Conservation (phyloP, 768 basidiomycete species). For the Phaeolepiota aurea region DNA sequence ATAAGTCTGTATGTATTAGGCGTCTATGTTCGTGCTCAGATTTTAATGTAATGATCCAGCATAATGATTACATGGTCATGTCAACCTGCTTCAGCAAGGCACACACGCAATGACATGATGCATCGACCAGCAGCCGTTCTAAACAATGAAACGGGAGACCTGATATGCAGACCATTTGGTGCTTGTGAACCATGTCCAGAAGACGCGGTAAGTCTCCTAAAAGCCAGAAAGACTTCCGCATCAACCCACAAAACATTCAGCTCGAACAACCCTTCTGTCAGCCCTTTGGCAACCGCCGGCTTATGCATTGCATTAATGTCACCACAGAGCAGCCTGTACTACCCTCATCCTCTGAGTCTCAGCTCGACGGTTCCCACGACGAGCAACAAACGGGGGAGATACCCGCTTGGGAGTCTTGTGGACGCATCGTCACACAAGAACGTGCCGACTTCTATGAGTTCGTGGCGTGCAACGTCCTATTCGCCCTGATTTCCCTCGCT, state of each 20-base stretch:
- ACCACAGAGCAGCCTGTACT: constrained; percentile 14
- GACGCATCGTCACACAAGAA: constrained; percentile 73
- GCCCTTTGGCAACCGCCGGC: constrained; percentile 90
- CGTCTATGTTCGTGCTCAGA: background rate
- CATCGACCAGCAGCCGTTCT: constrained; percentile 7
- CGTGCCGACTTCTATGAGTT: constrained; percentile 89
- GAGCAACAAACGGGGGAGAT: constrained; percentile 40
- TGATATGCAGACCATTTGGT: constrained; percentile 48
- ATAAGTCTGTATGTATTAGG: constrained; percentile 24
- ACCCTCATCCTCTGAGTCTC: constrained; percentile 14
- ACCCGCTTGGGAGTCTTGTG: constrained; percentile 90
- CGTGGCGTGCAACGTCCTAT: constrained; percentile 71
- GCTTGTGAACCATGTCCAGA: constrained; percentile 56
- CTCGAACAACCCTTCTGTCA: constrained; percentile 85
- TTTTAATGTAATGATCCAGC: constrained; percentile 1
- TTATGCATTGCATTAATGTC: constrained; percentile 69
- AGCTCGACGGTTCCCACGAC: constrained; percentile 9
- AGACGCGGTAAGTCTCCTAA: constrained; percentile 39
- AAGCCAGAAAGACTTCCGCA: no score
- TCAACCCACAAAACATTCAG: no score
- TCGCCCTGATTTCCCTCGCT: constrained; percentile 56
- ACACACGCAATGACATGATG: background rate
- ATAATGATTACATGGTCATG: constrained; percentile 9
- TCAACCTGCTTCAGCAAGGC: constrained; percentile 6
- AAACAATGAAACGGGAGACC: constrained; percentile 21